Base-by-base conservation (phyloP, 1,284 basidiomycete species). In the Gymnopus androsaceus region DNA sequence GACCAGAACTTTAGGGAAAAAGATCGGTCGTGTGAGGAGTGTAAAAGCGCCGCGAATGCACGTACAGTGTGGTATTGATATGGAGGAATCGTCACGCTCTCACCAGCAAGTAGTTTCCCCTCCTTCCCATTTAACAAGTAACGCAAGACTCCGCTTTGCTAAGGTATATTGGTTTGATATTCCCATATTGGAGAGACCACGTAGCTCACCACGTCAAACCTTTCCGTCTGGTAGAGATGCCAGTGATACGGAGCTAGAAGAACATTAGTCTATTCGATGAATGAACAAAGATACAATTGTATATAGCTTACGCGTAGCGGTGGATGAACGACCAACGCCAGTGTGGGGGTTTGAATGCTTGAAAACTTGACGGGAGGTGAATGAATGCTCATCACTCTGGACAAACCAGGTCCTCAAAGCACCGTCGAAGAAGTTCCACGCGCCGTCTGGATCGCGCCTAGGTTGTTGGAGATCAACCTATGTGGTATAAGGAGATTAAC, bases 201-300 rank as follows among this genome's bases (percentile, higher is more conserved):
- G 31, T 30, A 41, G 17, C 12, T 15, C 33, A 67, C 65, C 21
- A 68, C 67, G 31, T 65, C 56, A 49, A 68, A 68, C 8, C 58
- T 62, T 51, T 68, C 67, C 33, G 66, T 68, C 50, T 68, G 67
- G 44, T 66, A 67, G 4, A 68, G 50, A 54, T 68, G 67, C 66
- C 66, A 68, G 51, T 68, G 67, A 45, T 67, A 67, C n/a, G 67
- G 67, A 21, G 67, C 67, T 68, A 38, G 3, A 17, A 21, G 36
- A 14, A 4, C 19, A 41, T 21, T 21, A 19, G 11, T 19, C n/a
- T n/a, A n/a, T n/a, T n/a, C n/a, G n/a, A 23, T 19, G 34, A 28
- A 52, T 40, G n/a, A 34, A 33, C 25, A 15, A 21, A 12, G 21
- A 19, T 21, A n/a, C 25, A 23, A 46, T n/a, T 6, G 38, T 31